Evolutionary conservation across 257 asterid genomes (phyloP).

Genomic region (Gardenia jasminoides): DNA sequence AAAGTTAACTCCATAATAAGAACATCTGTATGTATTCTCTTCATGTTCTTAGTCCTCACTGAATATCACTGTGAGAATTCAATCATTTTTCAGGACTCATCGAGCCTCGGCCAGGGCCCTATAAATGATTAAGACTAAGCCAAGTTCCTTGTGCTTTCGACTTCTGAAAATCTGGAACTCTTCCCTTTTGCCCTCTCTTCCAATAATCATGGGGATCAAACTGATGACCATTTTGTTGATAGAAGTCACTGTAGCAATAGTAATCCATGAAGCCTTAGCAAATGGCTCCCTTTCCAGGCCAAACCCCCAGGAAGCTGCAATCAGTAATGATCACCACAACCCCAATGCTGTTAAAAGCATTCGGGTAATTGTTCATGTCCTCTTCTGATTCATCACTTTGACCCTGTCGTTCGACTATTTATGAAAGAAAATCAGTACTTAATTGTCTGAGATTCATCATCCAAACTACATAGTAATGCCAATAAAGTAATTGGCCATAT

Average conservation of each 20-base stretch:
- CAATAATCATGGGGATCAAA: neutral
- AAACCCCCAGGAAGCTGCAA: neutral
- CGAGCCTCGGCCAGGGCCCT: no score
- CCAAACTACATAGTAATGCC: no score
- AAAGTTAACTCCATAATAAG: neutral
- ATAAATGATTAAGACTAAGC: neutral
- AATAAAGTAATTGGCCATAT: no score
- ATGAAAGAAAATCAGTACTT: no score
- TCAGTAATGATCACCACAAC: constrained; percentile 1
- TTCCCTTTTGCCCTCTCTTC: neutral
- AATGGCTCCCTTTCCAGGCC: neutral
- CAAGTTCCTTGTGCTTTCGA: neutral
- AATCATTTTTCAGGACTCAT: neutral
- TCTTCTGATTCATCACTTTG: neutral
- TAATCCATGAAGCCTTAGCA: neutral
- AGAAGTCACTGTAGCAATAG: neutral
- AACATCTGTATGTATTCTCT: neutral
- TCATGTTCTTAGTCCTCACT: neutral
- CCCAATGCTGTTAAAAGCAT: constrained; percentile 32
- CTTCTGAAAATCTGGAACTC: neutral
- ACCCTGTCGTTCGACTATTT: no score
- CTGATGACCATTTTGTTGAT: constrained; percentile 4
- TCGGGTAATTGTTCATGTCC: constrained; percentile 24
- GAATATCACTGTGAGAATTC: neutral
- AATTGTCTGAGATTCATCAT: neutral